Conservation (phyloP, 2,329 filamentous ascomycete genomes). For the Pyrenophora graminea region DNA sequence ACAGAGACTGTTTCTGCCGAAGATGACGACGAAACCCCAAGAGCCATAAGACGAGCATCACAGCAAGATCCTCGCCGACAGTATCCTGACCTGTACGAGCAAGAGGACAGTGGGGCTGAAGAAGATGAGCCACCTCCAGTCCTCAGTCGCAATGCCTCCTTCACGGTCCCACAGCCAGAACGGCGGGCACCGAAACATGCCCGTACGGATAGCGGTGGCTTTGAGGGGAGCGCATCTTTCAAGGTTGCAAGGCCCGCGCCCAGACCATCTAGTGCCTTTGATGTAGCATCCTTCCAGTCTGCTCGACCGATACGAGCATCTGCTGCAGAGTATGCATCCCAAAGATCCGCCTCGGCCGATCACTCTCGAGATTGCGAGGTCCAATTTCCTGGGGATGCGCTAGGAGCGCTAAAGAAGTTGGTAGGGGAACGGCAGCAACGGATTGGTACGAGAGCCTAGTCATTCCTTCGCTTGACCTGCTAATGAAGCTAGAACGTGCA, state of each 20-base stretch:
- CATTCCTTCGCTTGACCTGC: conserved; percentile 5
- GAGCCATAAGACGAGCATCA: conserved; percentile 25
- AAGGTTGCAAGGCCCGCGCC: conserved; percentile 42
- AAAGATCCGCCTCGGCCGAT: conserved; percentile 42
- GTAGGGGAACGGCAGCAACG: conserved; percentile 45
- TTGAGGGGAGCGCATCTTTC: conserved; percentile 37
- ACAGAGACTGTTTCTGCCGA: conserved; percentile 50
- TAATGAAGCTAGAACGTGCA: conserved; percentile 34
- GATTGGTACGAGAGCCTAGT: conserved; percentile 33
- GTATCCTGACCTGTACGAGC: conserved; percentile 53
- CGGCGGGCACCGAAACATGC: conserved; percentile 45
- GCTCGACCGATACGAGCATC: conserved; percentile 28
- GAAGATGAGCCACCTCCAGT: conserved; percentile 38
- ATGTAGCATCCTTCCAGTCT: conserved; percentile 40
- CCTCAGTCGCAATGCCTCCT: conserved; percentile 44
- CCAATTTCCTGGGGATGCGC: conserved; percentile 45
- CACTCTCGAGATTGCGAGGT: conserved; percentile 17
- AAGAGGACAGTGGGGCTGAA: conserved; percentile 47
- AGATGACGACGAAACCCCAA: conserved; percentile 41
- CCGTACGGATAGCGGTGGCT: conserved; percentile 35
- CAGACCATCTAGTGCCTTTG: conserved; percentile 34
- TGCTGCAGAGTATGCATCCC: conserved; percentile 27
- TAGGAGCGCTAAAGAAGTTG: conserved; percentile 48
- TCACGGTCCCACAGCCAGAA: conserved; percentile 37
- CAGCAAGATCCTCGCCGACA: conserved; percentile 39